Conservation (phyloP, 139 green algal species). For the Asterochloris erici region DNA sequence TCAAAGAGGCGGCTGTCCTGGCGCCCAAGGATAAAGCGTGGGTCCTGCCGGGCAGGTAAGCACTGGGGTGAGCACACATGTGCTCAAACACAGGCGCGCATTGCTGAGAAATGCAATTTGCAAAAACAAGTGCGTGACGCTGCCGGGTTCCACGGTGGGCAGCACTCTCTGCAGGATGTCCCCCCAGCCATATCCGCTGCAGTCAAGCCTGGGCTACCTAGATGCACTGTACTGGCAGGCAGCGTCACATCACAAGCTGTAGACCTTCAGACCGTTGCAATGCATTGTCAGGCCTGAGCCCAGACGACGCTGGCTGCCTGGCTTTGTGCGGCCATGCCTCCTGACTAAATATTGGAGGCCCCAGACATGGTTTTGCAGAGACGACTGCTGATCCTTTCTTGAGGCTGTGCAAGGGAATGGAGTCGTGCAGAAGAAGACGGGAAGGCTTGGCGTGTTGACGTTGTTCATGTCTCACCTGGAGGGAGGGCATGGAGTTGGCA, state of each 20-base stretch:
- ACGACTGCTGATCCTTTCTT: not conserved
- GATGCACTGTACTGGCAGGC: too few relatives aligned
- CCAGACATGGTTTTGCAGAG: not conserved
- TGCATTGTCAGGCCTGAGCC: too few relatives aligned
- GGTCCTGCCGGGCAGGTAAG: not conserved
- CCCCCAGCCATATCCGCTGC: too few relatives aligned
- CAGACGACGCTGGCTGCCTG: too few relatives aligned
- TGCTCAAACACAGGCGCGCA: not conserved
- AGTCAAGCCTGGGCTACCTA: too few relatives aligned
- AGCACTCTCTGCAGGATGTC: not conserved
- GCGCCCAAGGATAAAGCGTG: not conserved
- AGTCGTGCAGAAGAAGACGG: too few relatives aligned
- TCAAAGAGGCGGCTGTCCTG: not conserved
- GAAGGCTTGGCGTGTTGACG: too few relatives aligned
- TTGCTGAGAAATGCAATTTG: not conserved
- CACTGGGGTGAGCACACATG: not conserved
- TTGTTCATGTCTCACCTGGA: not conserved
- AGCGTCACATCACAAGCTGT: too few relatives aligned
- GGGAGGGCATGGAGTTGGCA: constrained; percentile 3
- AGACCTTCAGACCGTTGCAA: too few relatives aligned
- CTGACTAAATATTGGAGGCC: not conserved
- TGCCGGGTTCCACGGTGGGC: not conserved
- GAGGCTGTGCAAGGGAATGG: not conserved
- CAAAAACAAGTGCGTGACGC: not conserved
- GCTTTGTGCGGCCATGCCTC: too few relatives aligned